phyloP scores from a whole-genome alignment of 2,329 filamentous ascomycete species.

The Simplicillium aogashimaense region DNA sequence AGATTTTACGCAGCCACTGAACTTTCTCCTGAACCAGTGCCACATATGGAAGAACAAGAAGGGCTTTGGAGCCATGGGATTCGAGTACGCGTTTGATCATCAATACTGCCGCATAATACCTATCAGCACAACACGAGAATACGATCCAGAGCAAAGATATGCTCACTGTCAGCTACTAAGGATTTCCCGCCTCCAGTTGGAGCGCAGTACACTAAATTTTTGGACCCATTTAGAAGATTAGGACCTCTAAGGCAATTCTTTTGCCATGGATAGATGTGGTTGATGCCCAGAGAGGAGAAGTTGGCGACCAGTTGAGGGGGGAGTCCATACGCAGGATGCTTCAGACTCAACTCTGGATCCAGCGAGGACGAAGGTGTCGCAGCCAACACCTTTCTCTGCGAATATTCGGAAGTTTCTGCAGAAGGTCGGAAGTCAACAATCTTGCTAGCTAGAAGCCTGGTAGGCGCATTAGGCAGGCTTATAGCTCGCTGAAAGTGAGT shows the following conservation, averaged over 20 bases:
- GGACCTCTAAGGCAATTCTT: conserved; percentile 61
- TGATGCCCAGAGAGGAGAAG: conserved; percentile 56
- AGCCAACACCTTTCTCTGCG: conserved; percentile 40
- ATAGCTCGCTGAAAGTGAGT: conserved; percentile 23
- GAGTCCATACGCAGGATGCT: conserved; percentile 53
- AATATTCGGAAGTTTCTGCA: conserved; percentile 37
- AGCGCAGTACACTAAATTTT: conserved; percentile 69
- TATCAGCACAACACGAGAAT: neutral
- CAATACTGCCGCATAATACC: conserved; percentile 35
- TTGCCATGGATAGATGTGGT: conserved; percentile 70
- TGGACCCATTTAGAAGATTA: conserved; percentile 53
- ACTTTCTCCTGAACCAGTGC: conserved; percentile 74
- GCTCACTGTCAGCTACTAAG: conserved; percentile 52
- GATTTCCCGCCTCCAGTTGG: conserved; percentile 73
- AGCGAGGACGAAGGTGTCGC: conserved; percentile 41
- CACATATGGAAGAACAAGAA: conserved; percentile 68
- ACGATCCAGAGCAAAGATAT: too few relatives aligned
- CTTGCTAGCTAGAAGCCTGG: conserved; percentile 28
- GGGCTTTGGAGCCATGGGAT: conserved; percentile 53
- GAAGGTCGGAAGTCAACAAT: conserved; percentile 27
- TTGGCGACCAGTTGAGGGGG: conserved; percentile 52
- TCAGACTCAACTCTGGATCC: conserved; percentile 50
- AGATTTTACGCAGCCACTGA: conserved; percentile 59
- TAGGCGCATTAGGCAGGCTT: conserved; percentile 18
- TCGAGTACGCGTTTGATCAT: conserved; percentile 64